Evolutionary conservation across 257 asterid genomes (phyloP).

Genomic region (Solanum chiquidenum): DNA sequence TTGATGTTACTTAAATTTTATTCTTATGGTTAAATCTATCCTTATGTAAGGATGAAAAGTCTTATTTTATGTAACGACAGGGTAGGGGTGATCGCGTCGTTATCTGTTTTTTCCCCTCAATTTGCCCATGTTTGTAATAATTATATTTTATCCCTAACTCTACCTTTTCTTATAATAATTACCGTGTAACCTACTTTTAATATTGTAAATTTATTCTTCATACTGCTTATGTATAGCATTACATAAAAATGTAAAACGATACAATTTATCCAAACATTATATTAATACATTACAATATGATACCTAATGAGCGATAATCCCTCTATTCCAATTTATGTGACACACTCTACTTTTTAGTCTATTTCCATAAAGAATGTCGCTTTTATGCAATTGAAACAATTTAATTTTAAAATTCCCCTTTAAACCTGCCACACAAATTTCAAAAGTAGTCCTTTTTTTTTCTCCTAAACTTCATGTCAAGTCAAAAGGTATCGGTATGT

Average conservation of each 20-base stretch:
- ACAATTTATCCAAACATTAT: background rate
- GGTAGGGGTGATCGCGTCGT: background rate
- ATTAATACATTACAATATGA: background rate
- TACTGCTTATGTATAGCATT: background rate
- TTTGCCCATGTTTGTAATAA: background rate
- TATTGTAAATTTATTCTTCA: background rate
- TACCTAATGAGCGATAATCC: background rate
- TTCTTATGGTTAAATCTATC: background rate
- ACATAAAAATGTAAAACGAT: background rate
- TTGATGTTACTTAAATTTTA: background rate
- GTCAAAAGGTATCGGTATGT: background rate
- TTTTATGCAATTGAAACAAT: background rate
- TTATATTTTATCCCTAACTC: background rate
- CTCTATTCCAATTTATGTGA: background rate
- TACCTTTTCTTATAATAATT: background rate
- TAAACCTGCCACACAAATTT: background rate
- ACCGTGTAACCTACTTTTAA: background rate
- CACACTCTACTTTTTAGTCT: background rate
- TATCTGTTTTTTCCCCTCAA: background rate
- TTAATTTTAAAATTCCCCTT: background rate
- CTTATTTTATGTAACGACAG: background rate
- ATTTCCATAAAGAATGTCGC: background rate
- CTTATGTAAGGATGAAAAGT: background rate
- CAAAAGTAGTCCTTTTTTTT: background rate
- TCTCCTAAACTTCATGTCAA: background rate